Conservation (phyloP, 163 green algal species). For the Volvox carteri region DNA sequence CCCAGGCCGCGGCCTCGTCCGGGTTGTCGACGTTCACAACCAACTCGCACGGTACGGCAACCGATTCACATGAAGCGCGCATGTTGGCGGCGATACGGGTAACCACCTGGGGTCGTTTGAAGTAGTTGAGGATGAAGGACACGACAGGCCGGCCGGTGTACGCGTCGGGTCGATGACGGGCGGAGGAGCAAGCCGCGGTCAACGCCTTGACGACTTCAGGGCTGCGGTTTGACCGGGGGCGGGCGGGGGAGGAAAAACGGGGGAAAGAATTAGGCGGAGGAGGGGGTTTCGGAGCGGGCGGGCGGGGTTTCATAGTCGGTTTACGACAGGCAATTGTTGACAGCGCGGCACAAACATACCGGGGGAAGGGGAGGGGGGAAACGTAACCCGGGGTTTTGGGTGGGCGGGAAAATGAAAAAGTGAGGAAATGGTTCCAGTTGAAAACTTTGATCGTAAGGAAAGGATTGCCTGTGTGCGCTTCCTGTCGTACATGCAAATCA, state of each 20-base stretch:
- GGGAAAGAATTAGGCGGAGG: neutral
- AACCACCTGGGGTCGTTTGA: constrained; percentile 58
- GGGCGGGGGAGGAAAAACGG: neutral
- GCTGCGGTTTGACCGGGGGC: too few relatives aligned
- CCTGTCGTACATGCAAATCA: too few relatives aligned
- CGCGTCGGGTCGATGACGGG: neutral
- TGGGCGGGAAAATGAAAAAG: too few relatives aligned
- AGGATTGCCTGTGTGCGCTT: too few relatives aligned
- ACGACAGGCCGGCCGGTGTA: constrained; percentile 7
- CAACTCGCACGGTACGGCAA: constrained; percentile 17
- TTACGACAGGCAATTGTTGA: too few relatives aligned
- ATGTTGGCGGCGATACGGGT: neutral
- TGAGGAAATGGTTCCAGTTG: too few relatives aligned
- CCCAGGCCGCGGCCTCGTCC: constrained; percentile 29
- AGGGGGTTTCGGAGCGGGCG: neutral
- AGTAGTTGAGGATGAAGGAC: constrained; percentile 57
- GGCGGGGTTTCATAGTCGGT: too few relatives aligned
- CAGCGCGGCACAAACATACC: too few relatives aligned
- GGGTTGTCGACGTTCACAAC: constrained; percentile 59
- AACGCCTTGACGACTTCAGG: neutral
- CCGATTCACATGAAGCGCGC: neutral
- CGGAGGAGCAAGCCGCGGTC: neutral
- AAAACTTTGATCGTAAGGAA: too few relatives aligned
- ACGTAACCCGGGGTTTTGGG: too few relatives aligned
- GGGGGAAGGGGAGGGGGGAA: too few relatives aligned